These are phyloP conservation scores for Penicillium occitanis DNA, from an alignment of 2,329 filamentous ascomycete genomes.

Conservation along the genomic window DNA sequence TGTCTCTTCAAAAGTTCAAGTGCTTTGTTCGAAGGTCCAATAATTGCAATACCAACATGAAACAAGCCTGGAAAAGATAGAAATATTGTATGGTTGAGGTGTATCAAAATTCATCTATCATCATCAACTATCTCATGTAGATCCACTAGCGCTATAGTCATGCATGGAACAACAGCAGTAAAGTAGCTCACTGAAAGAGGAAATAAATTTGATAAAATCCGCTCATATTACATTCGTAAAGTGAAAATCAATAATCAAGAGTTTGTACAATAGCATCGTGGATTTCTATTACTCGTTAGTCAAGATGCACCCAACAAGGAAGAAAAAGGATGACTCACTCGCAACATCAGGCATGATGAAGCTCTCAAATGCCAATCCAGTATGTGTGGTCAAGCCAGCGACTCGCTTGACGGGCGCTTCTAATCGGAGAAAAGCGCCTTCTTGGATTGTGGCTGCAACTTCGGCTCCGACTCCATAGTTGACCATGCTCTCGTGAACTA, in stretches of 20 bases:
- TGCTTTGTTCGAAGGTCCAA: background rate
- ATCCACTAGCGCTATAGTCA: background rate
- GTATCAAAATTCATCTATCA: background rate
- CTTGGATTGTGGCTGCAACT: constrained; percentile 83
- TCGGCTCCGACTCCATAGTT: constrained; percentile 88
- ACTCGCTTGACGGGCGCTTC: constrained; percentile 84
- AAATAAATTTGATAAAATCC: background rate
- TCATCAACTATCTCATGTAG: background rate
- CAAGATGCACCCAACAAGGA: background rate
- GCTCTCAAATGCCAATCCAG: constrained; percentile 74
- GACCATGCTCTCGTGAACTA: constrained; percentile 90
- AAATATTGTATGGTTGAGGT: background rate
- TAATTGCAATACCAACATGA: background rate
- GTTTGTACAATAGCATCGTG: constrained; percentile 69
- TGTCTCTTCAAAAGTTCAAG: background rate
- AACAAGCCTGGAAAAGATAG: background rate
- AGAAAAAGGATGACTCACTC: constrained; percentile 60
- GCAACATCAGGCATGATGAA: constrained; percentile 83
- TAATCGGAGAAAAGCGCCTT: constrained; percentile 77
- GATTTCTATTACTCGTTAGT: constrained; percentile 54
- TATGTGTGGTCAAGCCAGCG: constrained; percentile 86
- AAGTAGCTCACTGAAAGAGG: background rate
- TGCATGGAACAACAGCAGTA: background rate
- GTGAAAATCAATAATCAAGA: constrained; percentile 58
- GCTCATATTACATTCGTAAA: constrained; percentile 2